Evolutionary conservation across 768 basidiomycete genomes (phyloP), one percentile per base, ranked within the genome.

Genomic region (Suillus hirtellus): DNA sequence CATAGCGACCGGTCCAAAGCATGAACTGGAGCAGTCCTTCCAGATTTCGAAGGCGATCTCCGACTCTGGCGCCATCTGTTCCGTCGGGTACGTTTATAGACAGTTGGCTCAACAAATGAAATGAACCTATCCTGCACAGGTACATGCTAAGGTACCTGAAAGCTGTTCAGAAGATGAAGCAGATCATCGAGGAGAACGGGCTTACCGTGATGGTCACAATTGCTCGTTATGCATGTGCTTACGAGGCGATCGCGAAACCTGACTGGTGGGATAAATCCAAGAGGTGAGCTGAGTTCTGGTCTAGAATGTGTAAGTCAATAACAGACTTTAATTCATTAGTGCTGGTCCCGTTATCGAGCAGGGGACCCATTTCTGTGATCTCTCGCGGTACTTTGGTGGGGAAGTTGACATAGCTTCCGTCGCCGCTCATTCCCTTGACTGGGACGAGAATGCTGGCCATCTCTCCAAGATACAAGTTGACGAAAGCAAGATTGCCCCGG

Each of bases 381-480:
- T 97, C 50, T 97, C 95, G 46, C 90, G 96, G 68, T 96, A 96
- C 81, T 98, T 99, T 72, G 96, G 96, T 59, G 96, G 96, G 17
- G 93, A 96, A 67, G 93, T 97, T 63, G 93, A 97, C 71, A 87
- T 96, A 65, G 78, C 86, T 59, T 85, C 84, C 40, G 90, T 94
- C 46, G 79, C 74, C 44, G 96, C 96, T 17, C 93, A 95, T 72
- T 93, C 95, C 10, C 83, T 98, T 38, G 96, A 96, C 72, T 95
- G 90, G 90, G 81, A 93, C 73, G 96, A 98, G 76, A 85, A 87
- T 66, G 90, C 96, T 11, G 96, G 96, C 40, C 76, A 85, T 19
- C 85, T 99, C 40, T 87, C 87, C 66, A 93, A 92, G 75, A 84
- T 96, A 70, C 73, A 80, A 24, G 80, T 98, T 62, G 93, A 99